phyloP scores from a whole-genome alignment of 257 asterid genomes.

The Forsythia suspensa region DNA sequence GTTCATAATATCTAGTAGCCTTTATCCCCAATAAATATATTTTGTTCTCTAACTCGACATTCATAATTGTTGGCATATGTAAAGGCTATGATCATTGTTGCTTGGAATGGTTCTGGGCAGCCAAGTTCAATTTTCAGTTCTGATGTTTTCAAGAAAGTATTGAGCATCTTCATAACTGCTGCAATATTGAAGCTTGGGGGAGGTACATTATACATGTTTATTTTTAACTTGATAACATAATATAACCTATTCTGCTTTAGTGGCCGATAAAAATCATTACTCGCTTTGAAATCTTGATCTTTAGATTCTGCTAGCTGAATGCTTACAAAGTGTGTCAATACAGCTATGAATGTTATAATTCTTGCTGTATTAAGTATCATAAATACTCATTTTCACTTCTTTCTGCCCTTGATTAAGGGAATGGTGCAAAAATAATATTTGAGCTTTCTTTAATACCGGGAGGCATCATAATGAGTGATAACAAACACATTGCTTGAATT shows the following conservation, averaged over 20 bases:
- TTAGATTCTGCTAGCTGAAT: not conserved
- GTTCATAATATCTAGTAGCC: constrained; percentile 12
- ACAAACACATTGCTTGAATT: not conserved
- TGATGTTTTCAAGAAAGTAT: constrained; percentile 78
- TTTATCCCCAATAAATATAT: constrained; percentile 5
- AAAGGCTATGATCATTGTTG: constrained; percentile 96
- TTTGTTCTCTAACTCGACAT: constrained; percentile 27
- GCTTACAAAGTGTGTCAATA: not conserved
- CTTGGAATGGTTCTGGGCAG: constrained; percentile 88
- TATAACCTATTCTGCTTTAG: constrained; percentile 11
- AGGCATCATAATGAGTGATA: not conserved
- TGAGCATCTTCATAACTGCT: constrained; percentile 94
- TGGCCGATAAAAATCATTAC: not conserved
- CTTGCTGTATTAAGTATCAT: not conserved
- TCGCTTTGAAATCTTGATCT: constrained; percentile 5
- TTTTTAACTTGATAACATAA: constrained; percentile 5
- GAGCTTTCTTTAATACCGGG: not conserved
- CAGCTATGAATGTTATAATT: not conserved
- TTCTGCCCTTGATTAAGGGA: not conserved
- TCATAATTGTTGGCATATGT: constrained; percentile 26
- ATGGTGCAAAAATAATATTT: not conserved
- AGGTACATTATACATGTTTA: constrained; percentile 49
- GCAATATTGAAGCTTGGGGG: constrained; percentile 95
- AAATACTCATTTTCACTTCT: not conserved
- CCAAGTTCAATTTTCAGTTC: constrained; percentile 61